phyloP scores from a whole-genome alignment of 768 basidiomycete genomes.

The Russula earlei region DNA sequence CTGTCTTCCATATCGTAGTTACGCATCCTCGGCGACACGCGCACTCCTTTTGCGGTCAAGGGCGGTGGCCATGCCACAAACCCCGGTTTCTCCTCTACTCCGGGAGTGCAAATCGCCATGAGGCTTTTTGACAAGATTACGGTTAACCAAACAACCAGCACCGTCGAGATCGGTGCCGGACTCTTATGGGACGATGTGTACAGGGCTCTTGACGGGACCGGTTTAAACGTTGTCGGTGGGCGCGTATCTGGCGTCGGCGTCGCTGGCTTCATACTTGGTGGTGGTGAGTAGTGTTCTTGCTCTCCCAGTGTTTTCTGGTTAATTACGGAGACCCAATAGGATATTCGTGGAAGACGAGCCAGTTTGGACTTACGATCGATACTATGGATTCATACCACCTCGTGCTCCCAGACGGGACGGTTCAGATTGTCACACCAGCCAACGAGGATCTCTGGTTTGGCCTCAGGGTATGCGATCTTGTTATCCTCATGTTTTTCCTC shows the following conservation, averaged over 20 bases:
- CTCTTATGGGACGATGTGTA: slow-evolving; percentile 26
- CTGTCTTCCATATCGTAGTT: not conserved
- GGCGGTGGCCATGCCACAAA: slow-evolving; percentile 23
- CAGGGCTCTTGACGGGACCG: slow-evolving; percentile 10
- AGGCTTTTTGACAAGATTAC: slow-evolving; percentile 16
- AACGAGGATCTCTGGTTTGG: slow-evolving; percentile 18
- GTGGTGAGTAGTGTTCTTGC: slow-evolving; percentile 11
- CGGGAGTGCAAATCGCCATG: slow-evolving; percentile 24
- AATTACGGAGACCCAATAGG: not conserved
- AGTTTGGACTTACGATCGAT: slow-evolving; percentile 21
- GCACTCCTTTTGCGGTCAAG: slow-evolving; percentile 20
- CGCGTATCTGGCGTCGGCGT: slow-evolving; percentile 22
- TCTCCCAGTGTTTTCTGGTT: not conserved
- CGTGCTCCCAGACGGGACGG: slow-evolving; percentile 20
- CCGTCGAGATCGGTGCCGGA: slow-evolving; percentile 20
- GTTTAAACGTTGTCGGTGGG: slow-evolving; percentile 23
- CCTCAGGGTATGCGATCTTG: not conserved
- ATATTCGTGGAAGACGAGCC: slow-evolving; percentile 15
- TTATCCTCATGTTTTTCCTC: not conserved
- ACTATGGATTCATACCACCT: slow-evolving; percentile 19
- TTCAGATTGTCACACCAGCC: slow-evolving; percentile 7
- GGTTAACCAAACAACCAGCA: slow-evolving; percentile 1
- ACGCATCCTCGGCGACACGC: slow-evolving; percentile 1
- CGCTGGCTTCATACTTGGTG: slow-evolving; percentile 23
- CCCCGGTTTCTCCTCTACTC: slow-evolving; percentile 23